A percentile compares a stretch with the other conserved stretches of the same genome.
Evolutionary conservation across 345 rosid species (phyloP).

Genomic region (Ceriops tagal): DNA sequence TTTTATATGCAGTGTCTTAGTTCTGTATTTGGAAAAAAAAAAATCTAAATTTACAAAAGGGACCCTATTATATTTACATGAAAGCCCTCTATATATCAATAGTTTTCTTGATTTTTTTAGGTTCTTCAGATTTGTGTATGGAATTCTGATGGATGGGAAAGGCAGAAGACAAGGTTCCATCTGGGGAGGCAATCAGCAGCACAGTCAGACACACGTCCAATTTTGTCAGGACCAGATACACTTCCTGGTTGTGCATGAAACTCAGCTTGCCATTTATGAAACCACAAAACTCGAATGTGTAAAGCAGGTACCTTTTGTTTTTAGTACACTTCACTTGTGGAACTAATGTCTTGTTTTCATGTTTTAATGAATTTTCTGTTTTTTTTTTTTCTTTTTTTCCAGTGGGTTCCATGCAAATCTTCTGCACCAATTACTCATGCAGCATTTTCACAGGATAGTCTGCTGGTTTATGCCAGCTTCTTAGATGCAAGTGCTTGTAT

Average conservation of each 20-base stretch:
- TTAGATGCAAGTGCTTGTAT: constrained; percentile 81
- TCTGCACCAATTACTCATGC: constrained; percentile 84
- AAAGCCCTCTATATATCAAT: too few relatives aligned
- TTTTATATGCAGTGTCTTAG: too few relatives aligned
- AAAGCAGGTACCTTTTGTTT: constrained; percentile 60
- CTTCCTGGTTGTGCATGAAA: constrained; percentile 89
- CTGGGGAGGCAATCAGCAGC: constrained; percentile 63
- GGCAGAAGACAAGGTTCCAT: constrained; percentile 60
- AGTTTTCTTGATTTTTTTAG: too few relatives aligned
- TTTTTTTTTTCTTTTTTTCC: not conserved
- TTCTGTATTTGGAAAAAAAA: too few relatives aligned
- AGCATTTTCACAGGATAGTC: constrained; percentile 92
- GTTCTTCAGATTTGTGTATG: constrained; percentile 66
- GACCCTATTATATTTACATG: too few relatives aligned
- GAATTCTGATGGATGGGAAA: constrained; percentile 91
- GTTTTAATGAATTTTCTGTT: not conserved
- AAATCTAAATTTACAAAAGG: too few relatives aligned
- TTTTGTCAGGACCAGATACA: constrained; percentile 91
- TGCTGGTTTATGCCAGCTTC: constrained; percentile 82
- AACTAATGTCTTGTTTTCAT: not conserved
- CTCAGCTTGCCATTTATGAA: constrained; percentile 90
- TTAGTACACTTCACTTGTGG: not conserved
- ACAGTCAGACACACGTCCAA: constrained; percentile 87
- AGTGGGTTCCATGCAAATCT: constrained; percentile 81
- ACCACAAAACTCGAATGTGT: constrained; percentile 78